Base-by-base conservation (phyloP, 2,329 filamentous ascomycete genomes). In the Exophiala bonariae region DNA sequence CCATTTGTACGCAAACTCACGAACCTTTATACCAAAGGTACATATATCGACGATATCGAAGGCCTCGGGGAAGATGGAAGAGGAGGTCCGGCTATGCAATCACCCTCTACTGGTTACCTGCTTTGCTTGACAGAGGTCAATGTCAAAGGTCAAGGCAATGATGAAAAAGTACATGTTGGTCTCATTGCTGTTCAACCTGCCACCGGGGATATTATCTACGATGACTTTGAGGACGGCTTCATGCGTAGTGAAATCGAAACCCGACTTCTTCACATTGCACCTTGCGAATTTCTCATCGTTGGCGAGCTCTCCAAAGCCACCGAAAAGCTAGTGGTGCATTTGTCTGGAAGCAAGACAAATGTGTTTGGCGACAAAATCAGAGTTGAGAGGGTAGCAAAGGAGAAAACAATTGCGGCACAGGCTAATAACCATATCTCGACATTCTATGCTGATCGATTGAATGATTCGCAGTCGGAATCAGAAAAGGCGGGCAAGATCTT, bases 211-310 rank as follows among this genome's bases (percentile, higher is more conserved):
- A 89, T 99, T 59, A 86, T 97, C 46, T 95, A 96, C 61, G 93
- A 99, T 62, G 84, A 86, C 49, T 99, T 99, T 59, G 89, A 97
- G 59, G 93, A 99, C 62, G 90, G 92, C 2, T 97, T 97, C 70
- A 96, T 99, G 92, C 80, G 93, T 39, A 90, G 86, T 60, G 93
- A 99, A 65, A 87, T 99, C 26, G 93, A 99, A 70, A 99, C 93
- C 0, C 77, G 93, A n/a, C 73, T 99, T 19, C 74, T 99, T 22
- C 93, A 99, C 65, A 95, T 99, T 56, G 89, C 92, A 0, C 93
- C 93, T 0, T 96, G 91, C 68, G 93, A 99, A 66, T 89, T 99
- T 52, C 76, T 99, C 23, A 86, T 99, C 35, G 89, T 99, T 1
- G 93, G 93, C 11, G 83, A 93, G 11, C 79, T 97, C 11, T 93